Base-by-base conservation (phyloP, 176 grass and related monocot species). In the Echinochloa phyllopogon region DNA sequence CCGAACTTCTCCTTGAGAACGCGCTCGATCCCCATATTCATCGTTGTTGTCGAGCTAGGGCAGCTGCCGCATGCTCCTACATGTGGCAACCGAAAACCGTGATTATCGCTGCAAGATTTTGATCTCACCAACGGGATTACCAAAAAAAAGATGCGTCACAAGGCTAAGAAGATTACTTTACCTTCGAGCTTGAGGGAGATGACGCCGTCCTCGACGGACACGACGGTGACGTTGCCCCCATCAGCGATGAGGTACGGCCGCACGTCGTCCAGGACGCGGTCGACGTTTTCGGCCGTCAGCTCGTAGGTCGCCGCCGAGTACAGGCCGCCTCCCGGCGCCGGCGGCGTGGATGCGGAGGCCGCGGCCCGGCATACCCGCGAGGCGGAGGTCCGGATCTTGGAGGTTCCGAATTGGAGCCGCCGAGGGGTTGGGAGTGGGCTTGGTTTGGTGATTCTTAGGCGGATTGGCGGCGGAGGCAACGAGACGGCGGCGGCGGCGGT, bases 1-100 rank as follows among this genome's bases (percentile, higher is more conserved):
- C 96, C 91, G 87, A 98, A 98, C 69, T 98, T 98, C 87, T 98
- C 93, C 85, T 92, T 94, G 9, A 98, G 85, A 36, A 98, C 93
- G 25, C 91, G 91, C 80, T 98, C 93, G 41, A 95, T 98, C 45
- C 96, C 96, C 96, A 98, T 95, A 69, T 91, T 92, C 96, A 95
- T 95, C 48, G 96, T 98, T 21, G 93, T 98, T 11, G 93, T 98
- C 21, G 93, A 95, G 77, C 93, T 98, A 41, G 96, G 89, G 80
- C 93, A 98, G 78, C 93, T 98, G 56, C 93, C 89, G 70, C 93
- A 98, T 39, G 96, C 96, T 65, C 96, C 93, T 98, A 48, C 21
- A 85, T 58, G 79, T 23, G 27, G 23, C 36, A 74, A 36, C 17
- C 55, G 20, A 88, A 87, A 81, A 77, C 36, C 56, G 29, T 33